Percentiles rank a stretch among this genome's conserved stretches.
These are phyloP conservation scores for Leccinum boreale DNA, from an alignment of 768 basidiomycete species.

Conservation along the genomic window DNA sequence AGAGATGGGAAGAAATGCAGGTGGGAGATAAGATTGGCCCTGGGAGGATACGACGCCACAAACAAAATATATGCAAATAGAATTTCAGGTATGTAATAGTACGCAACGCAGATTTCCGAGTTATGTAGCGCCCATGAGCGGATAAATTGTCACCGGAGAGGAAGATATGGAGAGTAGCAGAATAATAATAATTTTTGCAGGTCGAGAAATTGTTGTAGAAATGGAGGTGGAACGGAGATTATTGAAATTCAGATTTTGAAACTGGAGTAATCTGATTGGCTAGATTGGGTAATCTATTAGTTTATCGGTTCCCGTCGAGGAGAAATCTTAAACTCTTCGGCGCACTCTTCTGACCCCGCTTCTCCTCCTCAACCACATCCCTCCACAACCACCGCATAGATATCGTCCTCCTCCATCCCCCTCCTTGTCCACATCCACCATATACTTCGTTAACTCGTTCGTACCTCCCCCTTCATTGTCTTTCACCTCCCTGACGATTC, in stretches of 20 bases:
- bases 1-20: slow-evolving; percentile 9
- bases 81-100: slow-evolving; percentile 24
- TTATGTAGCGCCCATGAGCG: slow-evolving; percentile 25
- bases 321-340: slow-evolving; percentile 35
- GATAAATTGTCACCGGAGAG: slow-evolving; percentile 26
- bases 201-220: neutral
- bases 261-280: slow-evolving; percentile 35
- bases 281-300: slow-evolving; percentile 36
- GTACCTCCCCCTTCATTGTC: neutral
- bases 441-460: neutral
- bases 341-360: slow-evolving; percentile 24
- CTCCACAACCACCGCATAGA: neutral
- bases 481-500: slow-evolving; percentile 5
- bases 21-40: slow-evolving; percentile 34
- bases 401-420: neutral
- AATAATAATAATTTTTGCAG: slow-evolving; percentile 1
- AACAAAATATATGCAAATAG: slow-evolving; percentile 21
- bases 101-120: slow-evolving; percentile 27
- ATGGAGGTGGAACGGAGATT: slow-evolving; percentile 11
- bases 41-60: slow-evolving; percentile 25
- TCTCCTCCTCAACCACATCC: slow-evolving; percentile 21
- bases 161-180: slow-evolving; percentile 4
- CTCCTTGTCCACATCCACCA: neutral
- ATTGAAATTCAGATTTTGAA: slow-evolving; percentile 24
- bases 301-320: slow-evolving; percentile 37